Conservation (phyloP, 208 protist genomes). For the Spironucleus salmonicida region DNA sequence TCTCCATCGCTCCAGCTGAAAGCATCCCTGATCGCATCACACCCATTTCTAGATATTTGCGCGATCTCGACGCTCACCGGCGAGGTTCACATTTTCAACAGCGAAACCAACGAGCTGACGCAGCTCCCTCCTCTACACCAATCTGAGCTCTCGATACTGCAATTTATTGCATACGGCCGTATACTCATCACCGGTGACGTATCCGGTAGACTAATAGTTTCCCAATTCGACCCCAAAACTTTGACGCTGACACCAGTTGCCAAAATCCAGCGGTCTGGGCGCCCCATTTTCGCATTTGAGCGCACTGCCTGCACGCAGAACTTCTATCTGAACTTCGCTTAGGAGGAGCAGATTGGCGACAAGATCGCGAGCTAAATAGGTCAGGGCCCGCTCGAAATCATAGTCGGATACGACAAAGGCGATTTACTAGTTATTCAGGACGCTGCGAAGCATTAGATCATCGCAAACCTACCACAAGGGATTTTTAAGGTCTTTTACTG, state of each 20-base stretch:
- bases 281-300: neutral
- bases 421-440: conserved; percentile 2
- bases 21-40: too few relatives aligned
- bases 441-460: neutral
- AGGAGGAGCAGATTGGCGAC: neutral
- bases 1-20: too few relatives aligned
- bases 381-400: neutral
- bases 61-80: too few relatives aligned
- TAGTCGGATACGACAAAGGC: neutral
- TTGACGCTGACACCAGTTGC: neutral
- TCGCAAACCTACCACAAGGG: neutral
- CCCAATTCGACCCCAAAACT: neutral
- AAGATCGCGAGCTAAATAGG: neutral
- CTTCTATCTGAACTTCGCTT: neutral
- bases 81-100: too few relatives aligned
- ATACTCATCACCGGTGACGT: neutral
- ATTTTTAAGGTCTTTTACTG: conserved; percentile 4
- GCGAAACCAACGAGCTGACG: too few relatives aligned
- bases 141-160: too few relatives aligned
- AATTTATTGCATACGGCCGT: too few relatives aligned
- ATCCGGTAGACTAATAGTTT: neutral
- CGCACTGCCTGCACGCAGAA: neutral
- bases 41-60: too few relatives aligned
- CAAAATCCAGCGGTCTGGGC: neutral
- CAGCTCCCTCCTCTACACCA: too few relatives aligned